A percentile compares a stretch with the other conserved stretches of the same genome.
Conservation (phyloP, 163 green algal genomes). For the Volvox carteri region DNA sequence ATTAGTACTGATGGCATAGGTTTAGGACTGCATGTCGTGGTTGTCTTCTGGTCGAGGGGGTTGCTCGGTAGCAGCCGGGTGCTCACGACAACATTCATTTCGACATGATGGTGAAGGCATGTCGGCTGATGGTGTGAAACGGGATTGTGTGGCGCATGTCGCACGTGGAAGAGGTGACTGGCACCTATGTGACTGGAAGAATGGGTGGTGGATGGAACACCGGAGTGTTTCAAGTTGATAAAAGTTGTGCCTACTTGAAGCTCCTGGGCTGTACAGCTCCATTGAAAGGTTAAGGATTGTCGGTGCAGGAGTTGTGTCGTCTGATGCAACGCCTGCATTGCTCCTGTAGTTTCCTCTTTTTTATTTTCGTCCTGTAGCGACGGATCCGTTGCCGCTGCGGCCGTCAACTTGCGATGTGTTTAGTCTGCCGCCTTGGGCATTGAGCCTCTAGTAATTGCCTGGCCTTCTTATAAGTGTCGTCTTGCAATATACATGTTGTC, state of each 20-base stretch:
- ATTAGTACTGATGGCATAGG: constrained; percentile 22
- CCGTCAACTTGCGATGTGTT: neutral
- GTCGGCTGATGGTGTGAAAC: neutral
- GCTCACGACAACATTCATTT: constrained; percentile 16
- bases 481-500: no score
- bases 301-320: no score
- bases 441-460: no score
- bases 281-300: neutral
- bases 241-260: neutral
- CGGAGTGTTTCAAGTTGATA: no score
- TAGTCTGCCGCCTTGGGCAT: no score
- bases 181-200: neutral
- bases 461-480: no score
- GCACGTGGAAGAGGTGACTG: neutral
- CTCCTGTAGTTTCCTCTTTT: no score
- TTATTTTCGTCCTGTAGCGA: neutral
- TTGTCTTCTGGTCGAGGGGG: neutral
- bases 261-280: neutral
- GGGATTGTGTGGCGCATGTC: neutral
- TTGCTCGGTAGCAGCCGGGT: neutral
- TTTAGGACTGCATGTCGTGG: constrained; percentile 21
- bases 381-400: neutral
- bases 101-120: neutral
- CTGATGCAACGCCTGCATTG: neutral
- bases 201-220: neutral